Evolutionary conservation across 805 yeast species (phyloP), one percentile per base, ranked within the genome.

Genomic region (Wickerhamomyces chambardii): DNA sequence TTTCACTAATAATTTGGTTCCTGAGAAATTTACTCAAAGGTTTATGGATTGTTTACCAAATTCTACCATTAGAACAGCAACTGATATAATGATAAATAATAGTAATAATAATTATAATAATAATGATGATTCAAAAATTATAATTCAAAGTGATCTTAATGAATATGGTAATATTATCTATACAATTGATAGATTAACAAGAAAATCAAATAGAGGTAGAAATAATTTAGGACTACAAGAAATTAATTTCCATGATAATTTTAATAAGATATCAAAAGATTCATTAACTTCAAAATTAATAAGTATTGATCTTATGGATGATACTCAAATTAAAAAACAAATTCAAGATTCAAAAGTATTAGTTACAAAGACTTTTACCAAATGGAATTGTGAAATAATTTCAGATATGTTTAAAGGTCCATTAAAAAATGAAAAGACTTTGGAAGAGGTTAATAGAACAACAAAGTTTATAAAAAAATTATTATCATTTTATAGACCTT

Each of bases 301-400:
- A 48, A 26, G 63, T 73, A 30, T 21, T 8, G 24, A 21, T 8
- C 10, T 21, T 21, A 10, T 21, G 3, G 92, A 83, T 46, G 95
- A 85, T 34, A 42, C 62, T 0, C 79, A 78, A 36, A 73, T 89
- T 48, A 78, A 80, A 44, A 66, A 70, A 36, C 62, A 84, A 59
- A 65, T 92, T 6, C 59, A 63, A 21, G 79, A 78, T 32, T 76
- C 95, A 0, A 77, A 69, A 43, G 87, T 92, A 1, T 56, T 86
- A 28, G 69, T 80, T 5, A 78, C 94, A 1, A 92, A 90, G 50
- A 84, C 79, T 36, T 87, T 69, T 50, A 63, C 76, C 2, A 76
- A 75, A 34, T 92, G 99, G 99, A 78, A 87, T 49, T 89, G 97
- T 95, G 73, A 69, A 18, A 61, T 78, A 1, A 63, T 92, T 0